Percentiles rank a stretch among this genome's conserved stretches.
phyloP scores from a whole-genome alignment of 23 red algal species.

The Pyropia yezoensis region DNA sequence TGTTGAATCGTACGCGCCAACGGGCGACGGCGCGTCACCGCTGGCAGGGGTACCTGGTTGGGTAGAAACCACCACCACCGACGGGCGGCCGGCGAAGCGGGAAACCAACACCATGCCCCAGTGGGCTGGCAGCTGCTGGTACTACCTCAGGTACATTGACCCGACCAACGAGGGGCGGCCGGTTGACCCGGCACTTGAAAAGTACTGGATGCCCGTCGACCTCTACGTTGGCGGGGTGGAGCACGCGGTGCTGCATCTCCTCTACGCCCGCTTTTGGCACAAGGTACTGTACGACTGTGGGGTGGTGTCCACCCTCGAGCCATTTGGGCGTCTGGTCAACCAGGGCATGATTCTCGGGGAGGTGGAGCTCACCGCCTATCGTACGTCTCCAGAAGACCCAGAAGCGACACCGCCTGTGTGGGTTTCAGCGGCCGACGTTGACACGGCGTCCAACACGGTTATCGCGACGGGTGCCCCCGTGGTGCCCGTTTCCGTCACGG shows the following conservation, averaged over 20 bases:
- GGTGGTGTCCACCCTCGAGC: conserved; percentile 92
- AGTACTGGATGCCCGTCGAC: conserved; percentile 99
- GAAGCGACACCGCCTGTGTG: conserved; percentile 1
- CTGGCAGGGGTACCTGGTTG: conserved; percentile 59
- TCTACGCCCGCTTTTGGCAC: conserved; percentile 99
- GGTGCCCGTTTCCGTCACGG: conserved; percentile 31
- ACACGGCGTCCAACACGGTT: conserved; percentile 31
- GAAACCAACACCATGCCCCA: conserved; percentile 99
- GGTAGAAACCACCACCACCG: conserved; percentile 46
- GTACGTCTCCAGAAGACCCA: not conserved
- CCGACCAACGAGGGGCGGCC: conserved; percentile 53
- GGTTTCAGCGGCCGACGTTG: conserved; percentile 66
- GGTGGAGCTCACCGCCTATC: conserved; percentile 67
- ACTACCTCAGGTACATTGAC: conserved; percentile 97
- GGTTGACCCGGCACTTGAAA: conserved; percentile 69
- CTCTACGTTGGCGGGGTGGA: conserved; percentile 97
- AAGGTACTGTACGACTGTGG: conserved; percentile 99
- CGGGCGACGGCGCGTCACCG: conserved; percentile 82
- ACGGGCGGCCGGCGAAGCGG: conserved; percentile 32
- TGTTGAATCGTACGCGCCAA: conserved; percentile 57
- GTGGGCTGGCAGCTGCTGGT: conserved; percentile 99
- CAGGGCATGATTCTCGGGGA: conserved; percentile 99
- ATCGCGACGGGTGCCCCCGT: conserved; percentile 13
- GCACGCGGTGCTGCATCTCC: conserved; percentile 94
- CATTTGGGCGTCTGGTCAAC: conserved; percentile 97